Evolutionary conservation across 495 filamentous ascomycete species (phyloP).

Genomic region (Neurospora sublineolata): DNA sequence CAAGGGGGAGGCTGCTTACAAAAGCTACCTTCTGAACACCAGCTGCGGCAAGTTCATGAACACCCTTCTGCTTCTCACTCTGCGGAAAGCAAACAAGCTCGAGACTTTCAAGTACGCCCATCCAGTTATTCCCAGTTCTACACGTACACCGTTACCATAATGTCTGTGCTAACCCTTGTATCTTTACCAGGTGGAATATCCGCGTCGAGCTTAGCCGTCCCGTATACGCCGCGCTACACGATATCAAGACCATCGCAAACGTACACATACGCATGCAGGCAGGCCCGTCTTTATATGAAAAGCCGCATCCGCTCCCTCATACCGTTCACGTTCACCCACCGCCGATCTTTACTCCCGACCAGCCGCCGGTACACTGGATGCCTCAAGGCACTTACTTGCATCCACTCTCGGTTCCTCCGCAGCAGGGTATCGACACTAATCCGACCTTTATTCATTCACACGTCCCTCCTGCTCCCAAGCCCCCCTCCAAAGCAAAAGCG

Average conservation of each 20-base stretch:
- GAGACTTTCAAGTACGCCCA: slow-evolving; percentile 42
- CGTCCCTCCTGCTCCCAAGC: slow-evolving; percentile 15
- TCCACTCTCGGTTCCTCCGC: not conserved
- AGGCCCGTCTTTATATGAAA: slow-evolving; percentile 36
- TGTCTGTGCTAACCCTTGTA: slow-evolving; percentile 1
- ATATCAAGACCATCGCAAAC: slow-evolving; percentile 39
- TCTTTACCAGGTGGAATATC: slow-evolving; percentile 45
- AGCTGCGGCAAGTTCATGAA: slow-evolving; percentile 53
- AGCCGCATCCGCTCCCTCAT: slow-evolving; percentile 30
- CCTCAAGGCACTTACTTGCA: not conserved
- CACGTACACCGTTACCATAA: not conserved
- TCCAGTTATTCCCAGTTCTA: not conserved
- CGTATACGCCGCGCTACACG: slow-evolving; percentile 45
- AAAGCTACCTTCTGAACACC: slow-evolving; percentile 32
- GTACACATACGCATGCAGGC: slow-evolving; percentile 47
- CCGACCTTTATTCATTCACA: not conserved
- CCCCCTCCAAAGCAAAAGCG: slow-evolving; percentile 10
- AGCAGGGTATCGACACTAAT: not conserved
- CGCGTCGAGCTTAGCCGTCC: slow-evolving; percentile 47
- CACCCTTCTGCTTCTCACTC: slow-evolving; percentile 42
- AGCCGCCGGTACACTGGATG: not conserved
- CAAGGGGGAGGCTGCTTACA: slow-evolving; percentile 35
- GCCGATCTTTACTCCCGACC: not conserved
- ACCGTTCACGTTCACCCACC: not conserved
- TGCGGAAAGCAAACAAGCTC: slow-evolving; percentile 40